These are phyloP conservation scores for Sphagnum fallax DNA, from an alignment of 228 moss, liverwort and hornwort species.

Conservation along the genomic window DNA sequence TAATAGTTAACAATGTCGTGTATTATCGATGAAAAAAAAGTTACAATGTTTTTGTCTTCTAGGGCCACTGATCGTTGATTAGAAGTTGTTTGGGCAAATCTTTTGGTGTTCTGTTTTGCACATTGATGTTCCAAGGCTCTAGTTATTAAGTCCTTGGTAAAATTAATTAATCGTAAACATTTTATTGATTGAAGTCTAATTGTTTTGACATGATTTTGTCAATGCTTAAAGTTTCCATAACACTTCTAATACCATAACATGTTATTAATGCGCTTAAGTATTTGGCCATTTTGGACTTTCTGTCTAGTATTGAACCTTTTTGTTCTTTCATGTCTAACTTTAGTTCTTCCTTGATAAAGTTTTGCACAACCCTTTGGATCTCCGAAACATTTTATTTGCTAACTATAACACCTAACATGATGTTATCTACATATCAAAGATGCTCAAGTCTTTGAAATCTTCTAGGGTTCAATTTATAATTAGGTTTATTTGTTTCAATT, in stretches of 20 bases:
- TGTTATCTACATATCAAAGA: neutral
- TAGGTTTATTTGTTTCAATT: no score
- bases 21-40: neutral
- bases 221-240: neutral
- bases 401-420: conserved; percentile 8
- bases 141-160: neutral
- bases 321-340: conserved; percentile 10
- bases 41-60: conserved; percentile 1
- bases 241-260: neutral
- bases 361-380: conserved; percentile 11
- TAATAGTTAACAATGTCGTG: neutral
- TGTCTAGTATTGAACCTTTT: neutral
- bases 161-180: neutral
- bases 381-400: conserved; percentile 11
- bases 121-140: neutral
- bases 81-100: neutral
- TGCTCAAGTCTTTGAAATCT: neutral
- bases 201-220: neutral
- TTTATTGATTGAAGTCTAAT: neutral
- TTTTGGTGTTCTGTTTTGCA: neutral
- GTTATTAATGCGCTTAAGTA: conserved; percentile 5
- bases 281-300: conserved; percentile 9
- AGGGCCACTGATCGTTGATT: neutral
- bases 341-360: conserved; percentile 11
- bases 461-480: no score